Conservation (phyloP, 1,284 basidiomycete species). For the Dichomitus squalens region DNA sequence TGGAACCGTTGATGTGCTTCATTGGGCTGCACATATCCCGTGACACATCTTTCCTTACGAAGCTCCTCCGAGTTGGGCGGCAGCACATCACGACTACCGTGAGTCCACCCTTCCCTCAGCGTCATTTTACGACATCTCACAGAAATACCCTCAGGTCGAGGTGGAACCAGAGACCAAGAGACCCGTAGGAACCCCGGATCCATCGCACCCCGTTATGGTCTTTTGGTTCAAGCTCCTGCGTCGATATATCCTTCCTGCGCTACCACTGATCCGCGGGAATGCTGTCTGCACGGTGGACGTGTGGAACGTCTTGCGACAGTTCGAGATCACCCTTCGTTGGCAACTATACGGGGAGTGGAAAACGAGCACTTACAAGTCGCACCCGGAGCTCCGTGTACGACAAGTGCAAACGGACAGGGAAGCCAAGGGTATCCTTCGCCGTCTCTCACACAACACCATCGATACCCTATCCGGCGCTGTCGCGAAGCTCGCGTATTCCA, state of each 20-base stretch:
- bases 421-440: conserved; percentile 79
- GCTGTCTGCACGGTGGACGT: conserved; percentile 87
- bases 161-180: conserved; percentile 59
- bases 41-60: conserved; percentile 65
- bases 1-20: conserved; percentile 78
- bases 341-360: conserved; percentile 97
- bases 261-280: conserved; percentile 85
- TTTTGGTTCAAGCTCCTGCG: conserved; percentile 89
- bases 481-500: conserved; percentile 94
- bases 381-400: conserved; percentile 75
- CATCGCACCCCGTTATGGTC: conserved; percentile 54
- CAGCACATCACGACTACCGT: conserved; percentile 48
- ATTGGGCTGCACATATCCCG: conserved; percentile 78
- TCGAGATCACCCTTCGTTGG: conserved; percentile 83
- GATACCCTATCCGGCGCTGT: conserved; percentile 84
- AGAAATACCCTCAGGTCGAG: conserved; percentile 39
- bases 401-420: conserved; percentile 75
- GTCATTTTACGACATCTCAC: neutral
- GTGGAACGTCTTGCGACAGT: conserved; percentile 83
- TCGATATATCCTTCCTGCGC: conserved; percentile 82
- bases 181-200: conserved; percentile 51
- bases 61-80: conserved; percentile 61
- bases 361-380: conserved; percentile 66
- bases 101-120: conserved; percentile 18
- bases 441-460: conserved; percentile 81